These are phyloP conservation scores for Mycena filopes DNA, from an alignment of 768 basidiomycete species.

Conservation along the genomic window DNA sequence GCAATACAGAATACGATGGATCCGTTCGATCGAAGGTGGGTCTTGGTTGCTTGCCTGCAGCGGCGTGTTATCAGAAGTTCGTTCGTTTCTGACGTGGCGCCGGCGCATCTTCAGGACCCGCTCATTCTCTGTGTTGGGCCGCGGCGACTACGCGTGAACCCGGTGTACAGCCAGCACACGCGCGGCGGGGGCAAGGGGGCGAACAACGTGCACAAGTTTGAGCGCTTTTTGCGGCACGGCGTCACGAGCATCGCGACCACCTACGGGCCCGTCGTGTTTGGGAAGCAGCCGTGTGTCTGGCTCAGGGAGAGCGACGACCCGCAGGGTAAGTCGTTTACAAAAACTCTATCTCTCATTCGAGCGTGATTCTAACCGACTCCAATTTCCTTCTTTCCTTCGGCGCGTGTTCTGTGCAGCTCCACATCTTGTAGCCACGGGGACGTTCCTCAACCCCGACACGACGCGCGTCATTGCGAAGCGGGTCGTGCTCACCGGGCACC, in stretches of 20 bases:
- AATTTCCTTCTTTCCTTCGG: not conserved
- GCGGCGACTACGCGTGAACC: constrained; percentile 84
- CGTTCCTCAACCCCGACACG: constrained; percentile 89
- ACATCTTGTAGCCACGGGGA: constrained; percentile 89
- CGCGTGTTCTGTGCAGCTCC: constrained; percentile 61
- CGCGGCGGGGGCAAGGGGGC: constrained; percentile 89
- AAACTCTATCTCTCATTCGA: not conserved
- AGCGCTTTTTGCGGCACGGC: constrained; percentile 89
- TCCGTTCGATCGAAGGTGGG: constrained; percentile 91
- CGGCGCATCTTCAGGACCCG: constrained; percentile 81
- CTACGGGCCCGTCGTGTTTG: constrained; percentile 91
- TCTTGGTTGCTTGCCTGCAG: too few relatives aligned
- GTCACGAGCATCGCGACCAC: constrained; percentile 84
- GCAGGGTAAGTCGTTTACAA: constrained; percentile 62
- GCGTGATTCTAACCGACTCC: not conserved
- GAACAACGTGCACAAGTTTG: constrained; percentile 98
- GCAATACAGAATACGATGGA: constrained; percentile 93
- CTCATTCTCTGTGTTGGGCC: constrained; percentile 91
- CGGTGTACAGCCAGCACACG: constrained; percentile 92
- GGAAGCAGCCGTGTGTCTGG: constrained; percentile 83
- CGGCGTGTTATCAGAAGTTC: not conserved
- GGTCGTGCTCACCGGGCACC: constrained; percentile 95
- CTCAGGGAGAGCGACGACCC: constrained; percentile 74
- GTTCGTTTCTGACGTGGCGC: constrained; percentile 11
- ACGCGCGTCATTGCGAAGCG: constrained; percentile 93